phyloP scores from a whole-genome alignment of 495 filamentous ascomycete species.

The Lasiosphaeria miniovina region DNA sequence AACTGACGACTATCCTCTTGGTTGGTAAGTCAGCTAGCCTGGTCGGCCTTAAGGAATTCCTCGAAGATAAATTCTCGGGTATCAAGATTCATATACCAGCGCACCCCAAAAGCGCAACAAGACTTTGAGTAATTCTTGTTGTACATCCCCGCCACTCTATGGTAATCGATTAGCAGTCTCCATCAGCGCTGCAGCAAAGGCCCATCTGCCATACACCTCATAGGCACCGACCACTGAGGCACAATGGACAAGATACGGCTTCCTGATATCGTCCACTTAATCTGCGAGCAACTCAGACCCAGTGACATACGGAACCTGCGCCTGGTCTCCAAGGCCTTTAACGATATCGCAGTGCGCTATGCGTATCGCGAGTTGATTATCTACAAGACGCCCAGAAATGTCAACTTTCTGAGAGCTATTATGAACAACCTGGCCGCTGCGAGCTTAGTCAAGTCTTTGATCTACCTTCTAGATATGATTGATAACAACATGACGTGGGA shows the following conservation, averaged over 20 bases:
- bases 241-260: not conserved
- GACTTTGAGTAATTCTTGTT: too few species aligned
- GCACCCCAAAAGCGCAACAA: too few species aligned
- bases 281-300: not conserved
- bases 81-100: too few species aligned
- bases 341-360: not conserved
- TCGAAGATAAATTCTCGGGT: not conserved
- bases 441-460: not conserved
- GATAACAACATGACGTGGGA: too few species aligned
- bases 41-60: not conserved
- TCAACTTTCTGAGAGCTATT: not conserved
- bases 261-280: not conserved
- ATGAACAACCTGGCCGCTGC: not conserved
- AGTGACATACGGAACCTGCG: not conserved
- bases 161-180: too few species aligned
- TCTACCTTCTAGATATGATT: too few species aligned
- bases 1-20: not conserved
- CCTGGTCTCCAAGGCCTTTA: not conserved
- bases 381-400: not conserved
- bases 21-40: conserved; percentile 1
- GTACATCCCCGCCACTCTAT: too few species aligned
- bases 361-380: not conserved
- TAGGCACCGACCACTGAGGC: too few species aligned
- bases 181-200: too few species aligned
- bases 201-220: too few species aligned